Evolutionary conservation across 495 filamentous ascomycete species (phyloP), one percentile per base, ranked within the genome.

Genomic region (Neurospora sp.): DNA sequence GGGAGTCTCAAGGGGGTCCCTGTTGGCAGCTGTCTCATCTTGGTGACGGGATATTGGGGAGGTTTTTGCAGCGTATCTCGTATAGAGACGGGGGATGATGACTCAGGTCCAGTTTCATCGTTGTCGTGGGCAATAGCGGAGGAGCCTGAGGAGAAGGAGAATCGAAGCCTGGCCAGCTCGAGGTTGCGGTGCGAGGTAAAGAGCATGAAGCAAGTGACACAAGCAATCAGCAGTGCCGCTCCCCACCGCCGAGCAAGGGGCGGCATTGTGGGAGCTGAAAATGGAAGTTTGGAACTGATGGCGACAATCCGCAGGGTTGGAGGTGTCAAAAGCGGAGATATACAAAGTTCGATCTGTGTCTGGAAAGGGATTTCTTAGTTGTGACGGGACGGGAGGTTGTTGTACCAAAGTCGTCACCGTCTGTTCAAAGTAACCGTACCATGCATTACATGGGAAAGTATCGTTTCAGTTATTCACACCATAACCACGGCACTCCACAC

Each of bases 11-110:
- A 88, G 3, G 91, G 84, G n/a, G 83, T 81, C 12, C 87, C 89
- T 35, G 89, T 90, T 7, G 95, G 96, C 10, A 97, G 84, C 69
- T 83, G 83, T 73, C 92, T 91, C 73, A 94, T 79, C 27, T 88
- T 86, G 53, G 85, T 84, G 10, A 88, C 83, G 10, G 88, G 86
- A 27, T 95, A 79, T 3, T 91, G 90, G 77, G 88, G 91, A 65
- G 53, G 27, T 18, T 18, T 65, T 14, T 65, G 53, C 7, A 65
- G 53, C 3, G 76, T 88, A 3, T 40, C 69, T 9, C 53, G 53
- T 65, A 65, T 65, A 35, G 53, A 65, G 3, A 65, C 53, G 2
- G 27, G 53, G 27, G 53, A 0, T 37, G 53, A 14, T 1, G 22
- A 59, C 9, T 27, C 53, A 2, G 27, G 6, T 16, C 27, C 14